Evolutionary conservation across 179 eudicot genomes (phyloP).

Genomic region (Heliamphora pulchella): DNA sequence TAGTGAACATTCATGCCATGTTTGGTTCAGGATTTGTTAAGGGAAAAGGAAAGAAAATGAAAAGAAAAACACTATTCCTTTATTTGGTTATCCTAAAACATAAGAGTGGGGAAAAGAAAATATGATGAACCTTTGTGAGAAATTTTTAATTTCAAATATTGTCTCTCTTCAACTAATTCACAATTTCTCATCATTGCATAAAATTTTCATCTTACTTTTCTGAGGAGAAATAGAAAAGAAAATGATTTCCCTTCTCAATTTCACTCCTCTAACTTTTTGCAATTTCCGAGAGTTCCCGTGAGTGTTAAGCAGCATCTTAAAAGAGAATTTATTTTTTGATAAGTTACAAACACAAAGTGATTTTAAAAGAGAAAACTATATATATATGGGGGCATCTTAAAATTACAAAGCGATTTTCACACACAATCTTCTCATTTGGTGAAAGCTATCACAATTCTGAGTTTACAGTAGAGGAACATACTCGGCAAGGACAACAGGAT

Average conservation of each 20-base stretch:
- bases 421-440: background rate
- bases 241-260: background rate
- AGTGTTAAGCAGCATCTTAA: background rate
- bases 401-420: background rate
- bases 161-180: background rate
- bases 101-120: background rate
- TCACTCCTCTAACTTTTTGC: background rate
- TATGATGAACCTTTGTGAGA: background rate
- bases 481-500: constrained; percentile 82
- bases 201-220: background rate
- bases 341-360: no score
- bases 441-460: background rate
- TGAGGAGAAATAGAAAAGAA: background rate
- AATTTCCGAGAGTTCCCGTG: background rate
- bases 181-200: background rate
- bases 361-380: background rate
- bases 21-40: background rate
- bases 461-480: constrained; percentile 34
- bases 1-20: background rate
- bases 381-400: background rate
- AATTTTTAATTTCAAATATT: background rate
- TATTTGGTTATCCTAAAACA: background rate
- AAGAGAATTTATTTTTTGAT: no score
- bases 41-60: background rate
- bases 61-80: background rate